Base-by-base conservation (phyloP, 208 protist species). In the Trypanosoma platydactyli region DNA sequence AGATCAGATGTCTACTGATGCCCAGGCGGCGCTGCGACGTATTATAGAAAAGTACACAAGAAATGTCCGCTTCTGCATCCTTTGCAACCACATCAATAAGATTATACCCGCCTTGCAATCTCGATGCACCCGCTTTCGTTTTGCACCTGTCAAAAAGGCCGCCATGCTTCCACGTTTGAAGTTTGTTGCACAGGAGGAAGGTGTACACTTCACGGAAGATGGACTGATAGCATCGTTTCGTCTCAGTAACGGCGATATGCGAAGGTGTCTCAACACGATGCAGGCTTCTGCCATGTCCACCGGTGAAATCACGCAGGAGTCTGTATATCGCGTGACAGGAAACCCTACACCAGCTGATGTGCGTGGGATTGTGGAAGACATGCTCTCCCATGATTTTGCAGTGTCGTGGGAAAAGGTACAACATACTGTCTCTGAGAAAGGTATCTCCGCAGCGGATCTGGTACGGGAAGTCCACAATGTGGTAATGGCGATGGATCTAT, bases 61-160 rank as follows among this genome's bases (percentile, higher is more conserved):
- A 44, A 99, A 98, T 71, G 95, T 96, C 16, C 92, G 99, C 35
- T 99, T 99, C 66, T 99, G 98, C 74, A 85, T 99, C 7, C 91
- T 99, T 44, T 99, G 98, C 89, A 99, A 99, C 84, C 99, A 99
- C 76, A 95, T 99, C 52, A 95, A 92, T 67, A 97, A 96, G 56
- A 92, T 98, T 40, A 98, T 98, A 20, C 93, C 93, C 5, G 94
- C 97, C 0, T 60, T 99, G 18, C 94, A 99, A 78, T 99, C 98
- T 0, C 88, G 99, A 33, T 99, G 98, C 82, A 99, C 98, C 1
- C 82, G 96, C n/a, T 99, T 99, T 68, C 90, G 98, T 44, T 99
- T 99, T 68, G 85, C 80, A 4, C 98, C 98, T 25, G 90, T 99
- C 11, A 73, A 76, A 29, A 85, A 89, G 29, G 76, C 82, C 11